Base-by-base conservation (phyloP, 768 basidiomycete species). In the Boletus huronensis region DNA sequence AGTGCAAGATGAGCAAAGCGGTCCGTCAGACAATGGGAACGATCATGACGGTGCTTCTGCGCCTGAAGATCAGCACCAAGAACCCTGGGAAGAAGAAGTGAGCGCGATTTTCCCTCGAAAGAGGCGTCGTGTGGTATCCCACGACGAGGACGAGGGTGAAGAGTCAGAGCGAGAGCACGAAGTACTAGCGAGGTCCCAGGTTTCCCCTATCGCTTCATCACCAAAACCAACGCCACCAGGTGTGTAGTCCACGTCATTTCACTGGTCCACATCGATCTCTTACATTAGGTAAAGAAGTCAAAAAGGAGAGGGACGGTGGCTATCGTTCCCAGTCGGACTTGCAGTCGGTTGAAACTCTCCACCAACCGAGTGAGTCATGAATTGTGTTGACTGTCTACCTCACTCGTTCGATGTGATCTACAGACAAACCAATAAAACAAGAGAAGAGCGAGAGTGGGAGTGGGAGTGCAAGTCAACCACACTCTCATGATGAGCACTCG, bases 361-460 rank as follows among this genome's bases (percentile, higher is more conserved):
- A 39, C 17, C 32, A 19, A 38, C 43, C 5, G 0, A 46, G 66
- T 66, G 48, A 43, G 60, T 48, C 6, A 21, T 19, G 9, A 5
- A 28, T 50, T 9, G 3, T 19, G 9, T 31, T 1, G 8, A 21
- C 9, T 2, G 13, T 38, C 23, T 16, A 5, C n/a, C 28, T 41
- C 2, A 16, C 32, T 21, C 21, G 16, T 25, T 54, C 6, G 50
- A 35, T 17, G n/a, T 10, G 3, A 17, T 36, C 7, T n/a, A 36
- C 19, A 67, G 64, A 40, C 32, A 60, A 34, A 3, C 50, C 47
- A 4, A 50, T 64, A 39, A 69, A 62, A 51, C 53, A 55, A 40
- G 66, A 66, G 13, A 66, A 56, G 23, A 21, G 0, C 23, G 43
- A 39, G n/a, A 47, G 8, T 29, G 40, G 28, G 32, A 34, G 6